Base-by-base conservation (phyloP, 2,329 filamentous ascomycete genomes). In the Aspergillus texensis region DNA sequence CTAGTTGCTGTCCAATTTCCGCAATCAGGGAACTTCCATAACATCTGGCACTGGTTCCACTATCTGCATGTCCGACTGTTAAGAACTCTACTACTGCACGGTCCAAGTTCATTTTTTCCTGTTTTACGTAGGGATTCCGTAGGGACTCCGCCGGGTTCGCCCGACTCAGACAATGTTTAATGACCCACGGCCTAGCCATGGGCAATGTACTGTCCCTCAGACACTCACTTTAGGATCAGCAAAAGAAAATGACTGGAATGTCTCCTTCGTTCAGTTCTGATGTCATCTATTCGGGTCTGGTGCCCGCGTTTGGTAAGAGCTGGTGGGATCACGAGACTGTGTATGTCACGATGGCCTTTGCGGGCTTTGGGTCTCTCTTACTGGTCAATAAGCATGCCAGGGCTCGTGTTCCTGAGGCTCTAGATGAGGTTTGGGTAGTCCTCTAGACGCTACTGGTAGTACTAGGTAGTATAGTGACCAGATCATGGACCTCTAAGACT, bases 1-100 rank as follows among this genome's bases (percentile, higher is more conserved):
- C 62, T 61, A 60, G 41, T 53, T 28, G 28, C 21, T 32, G 39
- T 48, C 36, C 64, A 67, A 67, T 68, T 61, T 64, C 65, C 67
- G 59, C 61, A 50, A 60, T 39, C 57, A 68, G 61, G 60, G 48
- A 52, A 28, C 28, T 32, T 32, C 19, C 19, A n/a, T 52, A 10
- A 21, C 11, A 6, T 19, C 46, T 24, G 43, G 21, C 43, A 21
- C 46, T 19, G 8, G 46, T 30, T 28, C 6, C 46, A 30, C 6
- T 19, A 10, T 50, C 14, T 19, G 24, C 26, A 6, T 30, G 14
- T 1, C 5, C 12, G 9, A 24, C 24, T 50, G 16, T 32, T 12
- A 6, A 19, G 16, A 11, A 52, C 19, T 19, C 48, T 52, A n/a
- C 21, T 11, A 10, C 5, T 5, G 5, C 14, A 10, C 39, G 12